Base-by-base conservation (phyloP, 768 basidiomycete genomes). In the Tephrocybe rancida region DNA sequence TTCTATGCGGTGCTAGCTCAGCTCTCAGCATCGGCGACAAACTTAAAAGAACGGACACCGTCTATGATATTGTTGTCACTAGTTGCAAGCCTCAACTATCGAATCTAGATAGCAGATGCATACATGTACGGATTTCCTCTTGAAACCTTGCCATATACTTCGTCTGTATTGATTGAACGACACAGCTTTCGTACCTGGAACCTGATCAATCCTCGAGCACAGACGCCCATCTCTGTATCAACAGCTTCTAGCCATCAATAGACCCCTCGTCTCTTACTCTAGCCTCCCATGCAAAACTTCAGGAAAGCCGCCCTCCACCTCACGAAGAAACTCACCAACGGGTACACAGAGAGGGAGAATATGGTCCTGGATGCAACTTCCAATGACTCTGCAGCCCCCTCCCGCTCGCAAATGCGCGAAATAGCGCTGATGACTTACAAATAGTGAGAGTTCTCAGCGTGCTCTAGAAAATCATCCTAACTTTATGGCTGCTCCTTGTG, bases 241-340 rank as follows among this genome's bases (percentile, higher is more conserved):
- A 6, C 30, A 6, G 7, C 30, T 7, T 32, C 32, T 54, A 93
- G 88, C 91, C 92, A 38, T 79, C 98, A 45, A 98, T 95, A 0
- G 83, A n/a, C n/a, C 98, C 4, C 84, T 99, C 32, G 97, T 98
- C 71, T 98, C 98, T 66, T 87, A 90, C 52, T n/a, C n/a, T n/a
- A n/a, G n/a, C 30, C 30, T 13, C 30, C 30, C 6, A 37, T 37
- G 35, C n/a, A n/a, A 16, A 6, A 37, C 35, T 37, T 37, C 16
- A 16, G 35, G 11, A 8, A 16, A 16, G 35, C 35, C n/a, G 35
- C 35, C 35, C 35, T 37, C 7, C 35, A 16, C 35, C 10, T 4
- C 5, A 16, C n/a, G 11, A 16, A 37, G 35, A 37, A 37, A 13
- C 4, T 37, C n/a, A 16, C 35, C 5, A 37, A 37, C 5, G 35